These are phyloP conservation scores for Tylopilus intermedius DNA, from an alignment of 768 basidiomycete genomes.

Conservation along the genomic window DNA sequence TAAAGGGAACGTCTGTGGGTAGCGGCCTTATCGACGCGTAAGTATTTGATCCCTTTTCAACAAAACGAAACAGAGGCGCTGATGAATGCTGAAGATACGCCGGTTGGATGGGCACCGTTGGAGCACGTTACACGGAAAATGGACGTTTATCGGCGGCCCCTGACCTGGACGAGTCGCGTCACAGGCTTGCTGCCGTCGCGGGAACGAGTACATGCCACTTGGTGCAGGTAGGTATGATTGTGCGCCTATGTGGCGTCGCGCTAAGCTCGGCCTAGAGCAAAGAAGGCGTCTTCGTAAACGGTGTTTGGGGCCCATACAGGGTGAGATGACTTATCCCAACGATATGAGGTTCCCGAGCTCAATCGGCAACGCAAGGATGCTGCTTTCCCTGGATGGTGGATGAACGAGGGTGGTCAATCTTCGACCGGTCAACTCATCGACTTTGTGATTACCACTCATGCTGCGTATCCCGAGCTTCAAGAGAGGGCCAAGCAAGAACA, in stretches of 20 bases:
- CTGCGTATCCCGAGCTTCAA: slow-evolving; percentile 70
- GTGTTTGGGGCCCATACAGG: slow-evolving; percentile 91
- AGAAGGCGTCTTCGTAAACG: slow-evolving; percentile 79
- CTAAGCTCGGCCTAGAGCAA: slow-evolving; percentile 50
- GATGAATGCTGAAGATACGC: slow-evolving; percentile 55
- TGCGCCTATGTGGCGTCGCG: neutral
- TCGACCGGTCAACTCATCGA: slow-evolving; percentile 95
- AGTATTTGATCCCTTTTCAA: slow-evolving; percentile 22
- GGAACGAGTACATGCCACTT: slow-evolving; percentile 97
- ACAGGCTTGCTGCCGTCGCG: slow-evolving; percentile 86
- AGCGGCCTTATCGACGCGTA: slow-evolving; percentile 95
- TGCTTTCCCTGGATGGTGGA: slow-evolving; percentile 94
- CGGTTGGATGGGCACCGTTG: slow-evolving; percentile 96
- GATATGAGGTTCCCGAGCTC: neutral
- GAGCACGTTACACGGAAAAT: slow-evolving; percentile 60
- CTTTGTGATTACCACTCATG: slow-evolving; percentile 89
- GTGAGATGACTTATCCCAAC: slow-evolving; percentile 29
- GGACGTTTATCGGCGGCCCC: slow-evolving; percentile 53
- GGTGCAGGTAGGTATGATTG: slow-evolving; percentile 56
- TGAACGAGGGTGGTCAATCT: slow-evolving; percentile 99
- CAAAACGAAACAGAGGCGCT: neutral
- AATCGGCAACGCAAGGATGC: slow-evolving; percentile 52
- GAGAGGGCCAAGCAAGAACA: slow-evolving; percentile 55
- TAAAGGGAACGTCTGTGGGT: slow-evolving; percentile 86
- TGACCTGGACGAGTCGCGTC: slow-evolving; percentile 66